Evolutionary conservation across 1,284 basidiomycete genomes (phyloP).

Genomic region (Ustilago lituana): DNA sequence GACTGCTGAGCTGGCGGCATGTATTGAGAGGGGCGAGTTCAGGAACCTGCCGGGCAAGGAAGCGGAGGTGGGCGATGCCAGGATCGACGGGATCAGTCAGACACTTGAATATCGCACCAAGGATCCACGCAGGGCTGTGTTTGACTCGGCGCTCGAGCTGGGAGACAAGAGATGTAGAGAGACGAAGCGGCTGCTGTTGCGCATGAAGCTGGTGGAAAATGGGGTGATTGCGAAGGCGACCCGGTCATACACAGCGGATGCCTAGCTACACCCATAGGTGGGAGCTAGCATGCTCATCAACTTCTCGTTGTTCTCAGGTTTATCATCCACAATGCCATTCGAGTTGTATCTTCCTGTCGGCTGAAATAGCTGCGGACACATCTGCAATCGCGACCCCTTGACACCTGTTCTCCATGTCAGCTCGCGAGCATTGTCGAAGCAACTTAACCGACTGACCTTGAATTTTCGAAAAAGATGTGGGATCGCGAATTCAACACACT

Average conservation of each 20-base stretch:
- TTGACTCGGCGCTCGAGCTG: slow-evolving; percentile 77
- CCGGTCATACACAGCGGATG: slow-evolving; percentile 15
- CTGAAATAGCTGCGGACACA: too few relatives aligned
- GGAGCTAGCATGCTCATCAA: too few relatives aligned
- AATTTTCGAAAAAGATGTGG: neutral
- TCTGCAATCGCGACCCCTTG: too few relatives aligned
- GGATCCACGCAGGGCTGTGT: slow-evolving; percentile 78
- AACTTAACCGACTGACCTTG: too few relatives aligned
- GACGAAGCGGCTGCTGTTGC: slow-evolving; percentile 78
- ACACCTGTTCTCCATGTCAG: too few relatives aligned
- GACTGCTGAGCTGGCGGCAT: slow-evolving; percentile 75
- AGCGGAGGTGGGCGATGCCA: slow-evolving; percentile 81
- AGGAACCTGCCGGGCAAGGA: slow-evolving; percentile 77
- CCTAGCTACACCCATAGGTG: slow-evolving; percentile 4
- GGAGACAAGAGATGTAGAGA: slow-evolving; percentile 76
- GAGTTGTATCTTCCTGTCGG: neutral
- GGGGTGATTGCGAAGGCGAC: slow-evolving; percentile 36
- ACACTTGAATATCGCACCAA: slow-evolving; percentile 78
- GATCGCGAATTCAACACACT: neutral
- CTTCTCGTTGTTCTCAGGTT: neutral
- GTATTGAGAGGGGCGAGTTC: slow-evolving; percentile 80
- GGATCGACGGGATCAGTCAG: slow-evolving; percentile 73
- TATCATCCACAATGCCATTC: neutral
- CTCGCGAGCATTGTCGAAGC: too few relatives aligned
- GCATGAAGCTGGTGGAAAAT: slow-evolving; percentile 75